Base-by-base conservation (phyloP, 495 filamentous ascomycete genomes). In the Apodospora peruviana region DNA sequence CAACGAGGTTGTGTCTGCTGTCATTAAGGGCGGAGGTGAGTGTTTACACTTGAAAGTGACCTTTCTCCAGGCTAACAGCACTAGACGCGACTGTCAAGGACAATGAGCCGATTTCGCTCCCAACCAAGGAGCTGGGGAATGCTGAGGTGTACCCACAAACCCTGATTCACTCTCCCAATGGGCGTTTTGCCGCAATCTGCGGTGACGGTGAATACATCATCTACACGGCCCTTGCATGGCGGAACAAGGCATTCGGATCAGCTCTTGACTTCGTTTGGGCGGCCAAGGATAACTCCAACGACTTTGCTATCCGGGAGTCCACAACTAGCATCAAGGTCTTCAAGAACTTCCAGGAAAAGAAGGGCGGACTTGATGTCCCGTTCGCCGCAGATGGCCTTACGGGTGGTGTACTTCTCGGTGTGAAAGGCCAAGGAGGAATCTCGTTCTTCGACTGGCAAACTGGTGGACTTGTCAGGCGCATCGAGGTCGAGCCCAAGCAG, bases 171-270 rank as follows among this genome's bases (percentile, higher is more conserved):
- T 96, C 90, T n/a, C 86, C 93, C 3, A 99, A 99, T 59, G 93
- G 94, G 38, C 85, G 94, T 14, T 99, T 97, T 50, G 93, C 97
- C 20, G 90, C 94, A 7, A 87, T 97, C 21, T 97, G 93, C 58
- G 93, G 93, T 40, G 93, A 99, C 59, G 93, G 93, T 24, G 93
- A 99, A 61, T 96, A 95, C 66, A 97, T 96, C 58, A 91, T 97
- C 56, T 98, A 98, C 71, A 99, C 93, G 12, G 90, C 93, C 51
- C 79, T 97, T 40, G 93, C 93, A 8, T 95, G 94, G 82, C 83
- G 93, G 61, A 97, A 99, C 71, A 96, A 96, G 73, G 89, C 90
- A 7, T 99, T 97, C 60, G 93, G 93, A 5, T 86, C 87, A 27
- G 93, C 90, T 10, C 73, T 96, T 29, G 93, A 99, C 66, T 99